Base-by-base conservation (phyloP, 345 rosid genomes). In the Brassica carinata region DNA sequence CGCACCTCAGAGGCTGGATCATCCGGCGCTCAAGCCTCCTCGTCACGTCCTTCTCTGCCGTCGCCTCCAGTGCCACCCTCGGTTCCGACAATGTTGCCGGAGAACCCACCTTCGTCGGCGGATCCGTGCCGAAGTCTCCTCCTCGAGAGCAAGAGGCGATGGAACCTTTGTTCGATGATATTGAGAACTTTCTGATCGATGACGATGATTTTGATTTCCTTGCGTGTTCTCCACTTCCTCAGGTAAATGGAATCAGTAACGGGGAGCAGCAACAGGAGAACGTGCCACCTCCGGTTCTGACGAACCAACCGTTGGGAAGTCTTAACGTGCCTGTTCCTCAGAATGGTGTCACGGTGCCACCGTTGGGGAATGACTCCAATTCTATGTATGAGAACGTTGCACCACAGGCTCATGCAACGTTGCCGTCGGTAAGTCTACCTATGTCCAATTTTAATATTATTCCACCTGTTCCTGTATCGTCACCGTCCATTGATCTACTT, bases 271-370 rank as follows among this genome's bases (percentile, higher is more conserved):
- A 67, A 69, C 62, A 1, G 1, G 4, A 77, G 27, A 64, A 29
- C 27, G 64, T 30, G 31, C 18, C 64, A 1, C 83, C 58, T 2
- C 85, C 57, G 0, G 13, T 17, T 69, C 10, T 8, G 45, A 38
- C 45, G 7, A 34, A 34, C 38, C 7, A 2, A 34, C 7, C 38
- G 11, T 90, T 84, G n/a, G 92, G 90, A 26, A 85, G 86, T 84
- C 77, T 87, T 63, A 85, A 84, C 64, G 88, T 92, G 33, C 90
- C 92, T 5, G 69, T 78, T 74, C 84, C 88, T 2, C 81, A 88
- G 0, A 83, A 80, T 62, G 83, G 17, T 30, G 5, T 17, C 3
- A 5, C 17, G 45, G 1, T 8, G 38, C 0, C 38, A 34, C 5
- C 7, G 7, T 34, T 3, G 7, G 38, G 6, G 6, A 6, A 5